Conservation (phyloP, 768 basidiomycete species). For the Naganishia onofrii region DNA sequence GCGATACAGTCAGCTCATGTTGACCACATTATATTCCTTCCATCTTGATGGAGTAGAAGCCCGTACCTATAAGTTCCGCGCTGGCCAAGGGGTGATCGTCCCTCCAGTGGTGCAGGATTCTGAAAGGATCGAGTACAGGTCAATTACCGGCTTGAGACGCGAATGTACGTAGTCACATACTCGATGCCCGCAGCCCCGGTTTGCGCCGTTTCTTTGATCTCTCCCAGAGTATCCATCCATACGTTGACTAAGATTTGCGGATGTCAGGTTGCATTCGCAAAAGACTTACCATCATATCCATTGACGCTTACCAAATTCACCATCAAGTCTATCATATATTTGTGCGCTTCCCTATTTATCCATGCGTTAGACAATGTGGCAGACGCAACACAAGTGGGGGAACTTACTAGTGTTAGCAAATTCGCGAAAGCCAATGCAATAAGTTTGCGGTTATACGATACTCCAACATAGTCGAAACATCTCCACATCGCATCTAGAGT, state of each 20-base stretch:
- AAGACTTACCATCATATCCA: neutral
- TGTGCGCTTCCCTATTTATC: slow-evolving; percentile 42
- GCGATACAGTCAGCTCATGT: neutral
- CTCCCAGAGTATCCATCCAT: slow-evolving; percentile 49
- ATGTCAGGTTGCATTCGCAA: neutral
- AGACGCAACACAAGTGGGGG: neutral
- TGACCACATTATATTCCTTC: neutral
- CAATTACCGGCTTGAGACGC: neutral
- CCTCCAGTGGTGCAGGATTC: slow-evolving; percentile 29
- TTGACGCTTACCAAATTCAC: slow-evolving; percentile 47
- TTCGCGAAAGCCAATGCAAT: slow-evolving; percentile 49
- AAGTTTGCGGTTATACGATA: slow-evolving; percentile 44
- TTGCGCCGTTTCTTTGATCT: slow-evolving; percentile 40
- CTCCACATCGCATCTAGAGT: slow-evolving; percentile 49
- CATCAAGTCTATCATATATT: slow-evolving; percentile 46
- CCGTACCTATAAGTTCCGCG: slow-evolving; percentile 18
- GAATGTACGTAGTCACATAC: slow-evolving; percentile 4
- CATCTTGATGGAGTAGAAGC: no score
- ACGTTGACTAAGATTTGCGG: slow-evolving; percentile 42
- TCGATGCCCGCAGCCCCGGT: slow-evolving; percentile 30
- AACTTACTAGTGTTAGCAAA: slow-evolving; percentile 38
- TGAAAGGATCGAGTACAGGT: neutral
- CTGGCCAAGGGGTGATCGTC: slow-evolving; percentile 22
- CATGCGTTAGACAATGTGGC: slow-evolving; percentile 15
- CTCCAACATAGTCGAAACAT: slow-evolving; percentile 50